Conservation (phyloP, 805 yeast species). For the Ogataea paradorogensis region DNA sequence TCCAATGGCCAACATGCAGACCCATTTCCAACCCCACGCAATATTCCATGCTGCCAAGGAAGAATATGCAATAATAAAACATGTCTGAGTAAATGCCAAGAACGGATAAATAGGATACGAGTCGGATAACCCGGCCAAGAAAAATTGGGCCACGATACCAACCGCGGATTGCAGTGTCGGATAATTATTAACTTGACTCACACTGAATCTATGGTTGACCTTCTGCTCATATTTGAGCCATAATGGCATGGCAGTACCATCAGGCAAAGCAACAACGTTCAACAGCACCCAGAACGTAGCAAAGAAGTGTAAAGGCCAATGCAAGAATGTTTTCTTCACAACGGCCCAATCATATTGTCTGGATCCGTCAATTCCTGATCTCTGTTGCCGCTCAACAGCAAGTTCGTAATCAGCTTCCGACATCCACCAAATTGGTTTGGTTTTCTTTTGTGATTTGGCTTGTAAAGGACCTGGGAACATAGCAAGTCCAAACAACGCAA, state of each 20-base stretch:
- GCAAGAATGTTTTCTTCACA: constrained; percentile 46
- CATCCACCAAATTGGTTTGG: constrained; percentile 30
- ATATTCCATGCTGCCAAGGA: constrained; percentile 41
- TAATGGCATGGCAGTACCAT: constrained; percentile 39
- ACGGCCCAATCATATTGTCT: constrained; percentile 33
- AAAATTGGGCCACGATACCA: constrained; percentile 39
- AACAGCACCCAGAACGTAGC: constrained; percentile 46
- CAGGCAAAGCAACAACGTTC: constrained; percentile 40
- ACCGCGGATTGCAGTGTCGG: constrained; percentile 42
- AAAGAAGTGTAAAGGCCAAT: constrained; percentile 58
- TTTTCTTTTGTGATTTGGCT: constrained; percentile 19
- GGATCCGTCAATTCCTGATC: constrained; percentile 34
- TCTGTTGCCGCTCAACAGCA: constrained; percentile 41
- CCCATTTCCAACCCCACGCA: constrained; percentile 39
- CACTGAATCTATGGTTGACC: constrained; percentile 27
- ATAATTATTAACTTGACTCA: constrained; percentile 37
- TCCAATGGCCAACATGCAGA: constrained; percentile 38
- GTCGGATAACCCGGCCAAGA: constrained; percentile 38
- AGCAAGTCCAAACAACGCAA: constrained; percentile 51
- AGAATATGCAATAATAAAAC: constrained; percentile 37
- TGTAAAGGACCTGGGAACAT: constrained; percentile 51
- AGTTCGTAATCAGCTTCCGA: constrained; percentile 27
- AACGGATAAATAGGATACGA: constrained; percentile 37
- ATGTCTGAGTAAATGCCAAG: constrained; percentile 30
- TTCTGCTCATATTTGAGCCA: constrained; percentile 35